Evolutionary conservation across 306 rosid genomes (phyloP).

Genomic region (Luffa aegyptiaca): DNA sequence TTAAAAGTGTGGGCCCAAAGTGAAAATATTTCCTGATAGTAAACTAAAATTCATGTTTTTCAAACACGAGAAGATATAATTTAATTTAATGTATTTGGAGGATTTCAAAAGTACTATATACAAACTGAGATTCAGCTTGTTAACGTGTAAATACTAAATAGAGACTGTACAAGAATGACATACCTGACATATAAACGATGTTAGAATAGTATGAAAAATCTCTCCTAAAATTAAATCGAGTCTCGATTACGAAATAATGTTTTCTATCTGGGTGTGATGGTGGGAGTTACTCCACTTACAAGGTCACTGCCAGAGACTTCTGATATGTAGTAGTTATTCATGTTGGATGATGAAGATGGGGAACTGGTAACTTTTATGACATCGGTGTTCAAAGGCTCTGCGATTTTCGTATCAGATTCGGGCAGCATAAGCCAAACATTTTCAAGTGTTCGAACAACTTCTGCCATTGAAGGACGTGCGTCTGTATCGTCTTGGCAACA

Average conservation of each 20-base stretch:
- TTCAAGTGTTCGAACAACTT: constrained; percentile 79
- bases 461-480: constrained; percentile 68
- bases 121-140: constrained; percentile 5
- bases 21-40: no score
- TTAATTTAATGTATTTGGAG: background rate
- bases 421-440: constrained; percentile 59
- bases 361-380: constrained; percentile 29
- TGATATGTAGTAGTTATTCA: constrained; percentile 34
- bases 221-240: background rate
- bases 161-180: background rate
- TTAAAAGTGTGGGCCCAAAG: no score
- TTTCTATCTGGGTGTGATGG: constrained; percentile 74
- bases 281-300: constrained; percentile 65
- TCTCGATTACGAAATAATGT: background rate
- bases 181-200: background rate
- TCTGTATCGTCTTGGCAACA: constrained; percentile 69
- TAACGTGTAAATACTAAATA: background rate
- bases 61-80: background rate
- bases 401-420: constrained; percentile 29
- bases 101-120: background rate
- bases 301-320: constrained; percentile 81
- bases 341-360: constrained; percentile 46
- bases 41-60: background rate
- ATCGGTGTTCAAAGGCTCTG: constrained; percentile 17
- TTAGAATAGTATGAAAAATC: background rate